Percentiles rank a stretch among this genome's conserved stretches.
These are phyloP conservation scores for Kockovaella imperatae DNA, from an alignment of 768 basidiomycete species.

Conservation along the genomic window DNA sequence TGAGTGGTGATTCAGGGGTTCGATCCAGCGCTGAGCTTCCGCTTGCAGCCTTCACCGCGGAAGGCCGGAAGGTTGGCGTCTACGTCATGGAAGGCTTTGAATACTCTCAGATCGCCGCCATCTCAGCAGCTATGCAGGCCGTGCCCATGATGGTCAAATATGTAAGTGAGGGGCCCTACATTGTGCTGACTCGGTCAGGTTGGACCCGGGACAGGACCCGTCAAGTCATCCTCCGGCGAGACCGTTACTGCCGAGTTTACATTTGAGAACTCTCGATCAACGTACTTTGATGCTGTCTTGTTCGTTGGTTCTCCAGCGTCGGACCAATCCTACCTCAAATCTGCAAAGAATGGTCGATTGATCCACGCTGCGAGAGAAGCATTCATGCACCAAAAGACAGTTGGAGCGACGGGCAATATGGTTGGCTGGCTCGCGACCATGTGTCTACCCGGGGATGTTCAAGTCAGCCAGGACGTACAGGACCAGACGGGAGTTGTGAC, in stretches of 20 bases:
- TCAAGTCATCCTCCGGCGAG: constrained; percentile 45
- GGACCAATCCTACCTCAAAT: constrained; percentile 50
- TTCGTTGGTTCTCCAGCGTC: constrained; percentile 68
- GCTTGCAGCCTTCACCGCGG: constrained; percentile 49
- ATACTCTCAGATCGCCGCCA: constrained; percentile 52
- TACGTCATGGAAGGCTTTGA: constrained; percentile 70
- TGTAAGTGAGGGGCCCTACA: too few relatives aligned
- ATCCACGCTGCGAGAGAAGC: constrained; percentile 80
- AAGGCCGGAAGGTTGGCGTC: constrained; percentile 62
- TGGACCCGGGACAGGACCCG: constrained; percentile 58
- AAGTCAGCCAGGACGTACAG: constrained; percentile 22
- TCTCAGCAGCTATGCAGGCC: constrained; percentile 53
- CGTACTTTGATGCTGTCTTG: constrained; percentile 72
- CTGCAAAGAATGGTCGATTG: constrained; percentile 60
- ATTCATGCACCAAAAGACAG: constrained; percentile 76
- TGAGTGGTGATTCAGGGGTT: constrained; percentile 21
- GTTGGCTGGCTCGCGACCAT: constrained; percentile 45
- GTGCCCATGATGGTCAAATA: constrained; percentile 51
- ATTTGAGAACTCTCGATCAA: constrained; percentile 57
- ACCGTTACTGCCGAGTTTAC: constrained; percentile 55
- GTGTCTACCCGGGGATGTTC: constrained; percentile 45
- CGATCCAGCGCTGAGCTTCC: constrained; percentile 9
- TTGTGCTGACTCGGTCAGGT: too few relatives aligned
- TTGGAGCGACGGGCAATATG: constrained; percentile 61
- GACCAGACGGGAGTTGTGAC: not conserved